phyloP scores from a whole-genome alignment of 768 basidiomycete species.

The Infundibulicybe gibba region DNA sequence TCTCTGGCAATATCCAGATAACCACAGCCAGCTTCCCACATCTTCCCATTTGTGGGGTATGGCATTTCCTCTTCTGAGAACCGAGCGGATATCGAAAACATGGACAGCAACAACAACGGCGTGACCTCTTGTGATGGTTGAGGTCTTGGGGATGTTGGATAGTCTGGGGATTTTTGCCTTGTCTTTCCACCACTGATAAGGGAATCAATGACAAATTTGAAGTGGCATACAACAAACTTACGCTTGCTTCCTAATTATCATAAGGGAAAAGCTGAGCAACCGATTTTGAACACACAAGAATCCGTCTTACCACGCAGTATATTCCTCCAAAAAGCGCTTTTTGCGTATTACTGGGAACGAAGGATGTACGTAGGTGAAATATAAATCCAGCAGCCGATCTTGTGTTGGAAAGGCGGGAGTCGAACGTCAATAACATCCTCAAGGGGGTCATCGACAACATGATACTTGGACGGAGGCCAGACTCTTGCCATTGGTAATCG shows the following conservation, averaged over 20 bases:
- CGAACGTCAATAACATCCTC: slow-evolving; percentile 41
- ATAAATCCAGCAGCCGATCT: slow-evolving; percentile 66
- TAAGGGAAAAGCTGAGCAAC: no score
- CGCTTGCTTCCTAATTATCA: slow-evolving; percentile 13
- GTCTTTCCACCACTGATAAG: slow-evolving; percentile 1
- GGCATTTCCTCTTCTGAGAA: slow-evolving; percentile 54
- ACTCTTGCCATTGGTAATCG: slow-evolving; percentile 71
- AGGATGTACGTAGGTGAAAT: slow-evolving; percentile 83
- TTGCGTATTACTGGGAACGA: slow-evolving; percentile 81
- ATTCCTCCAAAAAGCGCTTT: slow-evolving; percentile 63
- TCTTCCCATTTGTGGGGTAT: slow-evolving; percentile 43
- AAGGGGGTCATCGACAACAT: slow-evolving; percentile 28
- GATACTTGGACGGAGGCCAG: slow-evolving; percentile 60
- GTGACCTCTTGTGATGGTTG: slow-evolving; percentile 63
- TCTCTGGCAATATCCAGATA: slow-evolving; percentile 61
- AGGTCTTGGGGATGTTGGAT: slow-evolving; percentile 31
- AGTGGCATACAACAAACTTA: slow-evolving; percentile 1
- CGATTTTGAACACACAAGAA: neutral
- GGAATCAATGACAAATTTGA: neutral
- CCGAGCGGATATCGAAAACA: slow-evolving; percentile 80
- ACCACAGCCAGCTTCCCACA: slow-evolving; percentile 68
- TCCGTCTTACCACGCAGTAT: slow-evolving; percentile 42
- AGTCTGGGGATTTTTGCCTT: slow-evolving; percentile 22
- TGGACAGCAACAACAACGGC: slow-evolving; percentile 69
- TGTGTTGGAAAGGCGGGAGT: slow-evolving; percentile 64